Base-by-base conservation (phyloP, 176 grass and related monocot species). In the Paspalum vaginatum region DNA sequence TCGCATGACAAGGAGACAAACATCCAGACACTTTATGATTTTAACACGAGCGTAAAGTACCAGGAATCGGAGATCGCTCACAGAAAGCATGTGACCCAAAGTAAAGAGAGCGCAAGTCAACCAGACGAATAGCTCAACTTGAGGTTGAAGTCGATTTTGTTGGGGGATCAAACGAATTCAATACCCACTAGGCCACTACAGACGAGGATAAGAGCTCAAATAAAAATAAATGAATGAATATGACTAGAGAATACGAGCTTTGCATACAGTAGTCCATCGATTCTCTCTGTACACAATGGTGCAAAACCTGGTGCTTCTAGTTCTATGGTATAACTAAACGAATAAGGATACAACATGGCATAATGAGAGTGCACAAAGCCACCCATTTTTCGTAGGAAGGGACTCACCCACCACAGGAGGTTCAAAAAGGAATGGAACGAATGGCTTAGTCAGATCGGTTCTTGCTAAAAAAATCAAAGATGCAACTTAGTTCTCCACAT, bases 401-500 rank as follows among this genome's bases (percentile, higher is more conserved):
- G 72, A 60, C 49, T 67, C 50, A 7, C 66, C 65, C 66, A 78
- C n/a, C 41, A 65, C 5, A 27, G 1, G 62, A 47, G 77, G 63
- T n/a, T n/a, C n/a, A n/a, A n/a, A n/a, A 55, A 32, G 32, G 18
- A 61, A 32, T 12, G 68, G 21, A 79, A 88, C 45, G 78, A 82
- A 89, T 73, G 42, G 43, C 3, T 65, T 4, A 52, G 43, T 77
- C 26, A 24, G 75, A 55, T 82, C 59, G 73, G 43, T 81, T 78
- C 8, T 27, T 64, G 27, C 14, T 15, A 78, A 56, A 21, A 44
- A 72, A 70, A 65, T 93, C 81, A 95, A 22, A 93, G 38, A 42
- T 52, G 90, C 65, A 98, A 78, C 68, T 89, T 95, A 58, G 96
- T 95, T 89, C 92, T 93, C 86, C 88, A 93, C 92, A 93, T 86